Base-by-base conservation (phyloP, 2,329 filamentous ascomycete genomes). In the Fusarium vanettenii region DNA sequence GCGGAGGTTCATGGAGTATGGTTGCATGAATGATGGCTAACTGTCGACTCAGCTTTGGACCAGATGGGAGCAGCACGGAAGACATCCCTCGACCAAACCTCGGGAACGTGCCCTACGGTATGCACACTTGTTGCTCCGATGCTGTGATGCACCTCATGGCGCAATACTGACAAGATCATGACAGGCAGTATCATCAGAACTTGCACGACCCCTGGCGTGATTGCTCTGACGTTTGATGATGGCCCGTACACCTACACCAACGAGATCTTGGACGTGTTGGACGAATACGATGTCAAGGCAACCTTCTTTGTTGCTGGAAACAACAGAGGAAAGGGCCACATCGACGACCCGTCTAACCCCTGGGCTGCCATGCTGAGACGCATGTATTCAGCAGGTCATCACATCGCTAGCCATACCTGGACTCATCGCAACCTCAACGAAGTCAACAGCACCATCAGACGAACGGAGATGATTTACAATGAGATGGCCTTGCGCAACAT, bases 211-310 rank as follows among this genome's bases (percentile, higher is more conserved):
- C 80, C 82, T 1, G 83, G 81, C 25, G 79, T 80, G 64, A 79
- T 86, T 41, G 86, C 86, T 1, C 79, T 88, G 29, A 87, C 86
- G 1, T 87, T 84, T 73, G 87, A 88, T 70, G 86, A 88, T 61
- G 86, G 86, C 0, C 86, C 87, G 0, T 85, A 80, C 67, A 64
- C 71, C 5, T 87, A 83, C 74, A 89, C 87, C 6, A 71, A 74
- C 8, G 76, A 79, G 11, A 75, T 89, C 6, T 82, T 89, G 27
- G 82, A 86, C 66, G 60, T 82, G 1, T 70, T 86, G 14, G 78
- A 80, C 25, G 50, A 77, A 5, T 74, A 79, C 33, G 55, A 80
- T 6, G 77, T 81, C 63, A 82, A 80, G 56, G 84, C 82, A 8
- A 86, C 85, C 25, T 85, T 83, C 76, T 87, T 87, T 75, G 79